These are phyloP conservation scores for Claviceps humidiphila DNA, from an alignment of 2,329 filamentous ascomycete species.

Conservation along the genomic window DNA sequence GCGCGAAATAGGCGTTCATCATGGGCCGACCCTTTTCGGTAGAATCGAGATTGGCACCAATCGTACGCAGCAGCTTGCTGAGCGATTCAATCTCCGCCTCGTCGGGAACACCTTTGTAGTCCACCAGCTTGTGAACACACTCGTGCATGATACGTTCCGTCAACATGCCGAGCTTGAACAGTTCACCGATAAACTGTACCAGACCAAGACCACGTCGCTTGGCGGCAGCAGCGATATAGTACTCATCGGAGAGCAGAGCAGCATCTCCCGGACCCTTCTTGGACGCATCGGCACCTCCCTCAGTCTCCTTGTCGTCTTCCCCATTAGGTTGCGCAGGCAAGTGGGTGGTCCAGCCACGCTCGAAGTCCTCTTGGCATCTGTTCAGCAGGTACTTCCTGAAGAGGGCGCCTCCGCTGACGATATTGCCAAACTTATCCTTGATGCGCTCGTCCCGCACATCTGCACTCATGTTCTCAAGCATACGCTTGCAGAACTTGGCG, in stretches of 20 bases:
- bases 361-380: constrained; percentile 96
- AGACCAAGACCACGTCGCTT: constrained; percentile 96
- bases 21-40: constrained; percentile 72
- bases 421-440: constrained; percentile 73
- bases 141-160: constrained; percentile 99
- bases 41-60: constrained; percentile 73
- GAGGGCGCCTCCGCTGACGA: constrained; percentile 81
- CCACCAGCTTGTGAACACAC: constrained; percentile 92
- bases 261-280: constrained; percentile 52
- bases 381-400: constrained; percentile 99
- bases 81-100: constrained; percentile 95
- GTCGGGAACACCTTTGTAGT: constrained; percentile 85
- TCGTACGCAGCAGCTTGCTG: constrained; percentile 81
- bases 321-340: constrained; percentile 56
- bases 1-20: constrained; percentile 88
- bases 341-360: constrained; percentile 91
- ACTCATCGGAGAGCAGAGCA: constrained; percentile 84
- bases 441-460: constrained; percentile 95
- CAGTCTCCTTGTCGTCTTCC: constrained; percentile 52
- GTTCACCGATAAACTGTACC: constrained; percentile 96
- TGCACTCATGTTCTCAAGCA: constrained; percentile 88
- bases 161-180: constrained; percentile 97
- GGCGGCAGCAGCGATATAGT: constrained; percentile 84
- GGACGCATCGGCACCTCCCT: constrained; percentile 39
- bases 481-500: constrained; percentile 93